Evolutionary conservation across 2,329 filamentous ascomycete genomes (phyloP), one percentile per base, ranked within the genome.

Genomic region (Sporothrix pallida): DNA sequence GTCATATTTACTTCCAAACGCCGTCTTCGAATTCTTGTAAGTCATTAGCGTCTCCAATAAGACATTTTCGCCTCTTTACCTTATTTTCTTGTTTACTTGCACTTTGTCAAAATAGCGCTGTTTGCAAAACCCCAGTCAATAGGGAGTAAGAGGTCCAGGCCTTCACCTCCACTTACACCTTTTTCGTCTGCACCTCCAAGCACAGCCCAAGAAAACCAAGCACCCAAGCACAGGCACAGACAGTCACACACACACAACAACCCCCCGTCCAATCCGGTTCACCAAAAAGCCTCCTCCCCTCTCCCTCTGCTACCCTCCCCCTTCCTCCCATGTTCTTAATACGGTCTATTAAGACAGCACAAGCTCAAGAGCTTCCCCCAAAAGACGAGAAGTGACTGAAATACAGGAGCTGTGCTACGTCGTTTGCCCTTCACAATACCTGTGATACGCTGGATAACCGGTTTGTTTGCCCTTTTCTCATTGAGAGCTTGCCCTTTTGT

Each of bases 261-360:
- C 5, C 20, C 60, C 37, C 62, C 62, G 20, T 48, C 62, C 62
- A 67, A 67, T 26, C 42, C 62, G 62, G 62, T 26, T 48, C 42
- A 23, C 42, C 31, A 37, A 44, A 17, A 26, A 56, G 52, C 52
- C 52, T 13, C 20, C 48, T 20, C 48, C 65, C 37, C 65, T 54
- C 46, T 69, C 65, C 37, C 65, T 54, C 46, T 69, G 46, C 62
- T 15, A 65, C 42, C 42, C 62, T 65, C 31, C 58, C 62, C 13
- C 2, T 48, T 48, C n/a, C 42, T 37, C 62, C 52, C 68, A 70
- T 70, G 68, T 37, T 69, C 67, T 69, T 69, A 69, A 69, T 23
- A 54, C 17, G 15, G 48, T 52, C 67, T 52, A 23, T 54, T 69
- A 69, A 54, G 67, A 54, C 48, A 50, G 42, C 67, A 70, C 48